Evolutionary conservation across 352 stramenopile species (phyloP).

Genomic region (Globisporangium alternatum): DNA sequence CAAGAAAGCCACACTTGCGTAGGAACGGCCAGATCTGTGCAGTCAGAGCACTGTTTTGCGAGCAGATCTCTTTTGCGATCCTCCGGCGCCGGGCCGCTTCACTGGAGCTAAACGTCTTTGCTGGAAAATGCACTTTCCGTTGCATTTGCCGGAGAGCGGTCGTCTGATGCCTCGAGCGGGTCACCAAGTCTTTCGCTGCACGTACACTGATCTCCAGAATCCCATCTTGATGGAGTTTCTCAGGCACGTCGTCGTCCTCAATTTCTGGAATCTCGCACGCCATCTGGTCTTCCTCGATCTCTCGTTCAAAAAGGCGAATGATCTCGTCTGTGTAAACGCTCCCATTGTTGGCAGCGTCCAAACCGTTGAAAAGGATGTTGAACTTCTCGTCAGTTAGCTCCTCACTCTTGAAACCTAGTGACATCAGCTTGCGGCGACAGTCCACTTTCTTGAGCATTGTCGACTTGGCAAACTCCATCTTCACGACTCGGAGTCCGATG

Average conservation of each 20-base stretch:
- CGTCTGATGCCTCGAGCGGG: constrained; percentile 15
- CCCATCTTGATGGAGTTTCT: constrained; percentile 72
- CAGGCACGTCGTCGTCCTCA: constrained; percentile 69
- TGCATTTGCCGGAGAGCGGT: constrained; percentile 17
- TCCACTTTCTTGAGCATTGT: constrained; percentile 48
- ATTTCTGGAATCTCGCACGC: constrained; percentile 65
- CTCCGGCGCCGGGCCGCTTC: constrained; percentile 27
- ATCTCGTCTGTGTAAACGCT: constrained; percentile 46
- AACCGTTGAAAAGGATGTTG: constrained; percentile 53
- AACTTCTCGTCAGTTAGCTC: constrained; percentile 73
- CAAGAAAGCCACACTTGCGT: constrained; percentile 4
- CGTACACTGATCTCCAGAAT: constrained; percentile 56
- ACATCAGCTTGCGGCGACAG: constrained; percentile 55
- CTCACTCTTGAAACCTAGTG: constrained; percentile 63
- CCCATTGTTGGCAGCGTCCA: constrained; percentile 38
- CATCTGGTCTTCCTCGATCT: constrained; percentile 79
- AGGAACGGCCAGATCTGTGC: constrained; percentile 30
- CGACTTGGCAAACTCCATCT: constrained; percentile 62
- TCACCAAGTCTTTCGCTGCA: constrained; percentile 49
- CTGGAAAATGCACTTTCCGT: constrained; percentile 33
- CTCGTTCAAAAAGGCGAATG: constrained; percentile 58
- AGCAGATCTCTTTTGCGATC: constrained; percentile 34
- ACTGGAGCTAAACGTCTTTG: constrained; percentile 27
- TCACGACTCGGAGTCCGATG: constrained; percentile 64
- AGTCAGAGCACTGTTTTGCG: constrained; percentile 33